Evolutionary conservation across 805 yeast genomes (phyloP), one percentile per base, ranked within the genome.

Genomic region (Myxozyma neglecta): DNA sequence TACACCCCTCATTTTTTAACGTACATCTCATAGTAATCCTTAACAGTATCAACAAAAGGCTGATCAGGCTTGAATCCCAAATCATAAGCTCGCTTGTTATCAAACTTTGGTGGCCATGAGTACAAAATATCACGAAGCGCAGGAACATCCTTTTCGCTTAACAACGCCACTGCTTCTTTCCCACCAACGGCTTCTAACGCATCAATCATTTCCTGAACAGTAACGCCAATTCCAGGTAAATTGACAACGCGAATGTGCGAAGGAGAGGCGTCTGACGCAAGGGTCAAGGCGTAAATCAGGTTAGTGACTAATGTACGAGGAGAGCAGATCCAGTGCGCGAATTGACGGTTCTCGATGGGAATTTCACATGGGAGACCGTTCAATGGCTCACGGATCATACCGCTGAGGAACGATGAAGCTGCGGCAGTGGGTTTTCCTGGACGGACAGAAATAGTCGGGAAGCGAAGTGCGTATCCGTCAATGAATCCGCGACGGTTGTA

Each of bases 391-490:
- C 71, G 55, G 47, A 69, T 67, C 47, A 69, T 69, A 35, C 70
- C 71, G 7, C 69, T 65, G n/a, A 68, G 65, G 55, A 69, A 69
- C 11, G 68, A 62, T 7, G 71, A 69, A 6, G 71, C 68, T 13
- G 71, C 71, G 4, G 66, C 64, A 39, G 70, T 66, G 8, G 71
- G 71, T 14, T 64, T 56, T 18, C 71, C 71, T 1, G 71, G 70
- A 13, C 71, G 63, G 11, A 69, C 70, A 10, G 68, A 59, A 29
- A 69, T 66, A 43, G 68, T 48, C 46, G 61, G 53, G 57, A 69
- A 54, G 57, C 60, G 64, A 56, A 69, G 50, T 44, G 65, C 42
- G 44, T 45, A 43, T 8, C 71, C 71, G 32, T 69, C 71, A 49
- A 69, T 48, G 49, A 58, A 69, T 40, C 68, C 68, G 18, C 70